Evolutionary conservation across 2,329 filamentous ascomycete species (phyloP).

Genomic region (Cordyceps cateniannulata): DNA sequence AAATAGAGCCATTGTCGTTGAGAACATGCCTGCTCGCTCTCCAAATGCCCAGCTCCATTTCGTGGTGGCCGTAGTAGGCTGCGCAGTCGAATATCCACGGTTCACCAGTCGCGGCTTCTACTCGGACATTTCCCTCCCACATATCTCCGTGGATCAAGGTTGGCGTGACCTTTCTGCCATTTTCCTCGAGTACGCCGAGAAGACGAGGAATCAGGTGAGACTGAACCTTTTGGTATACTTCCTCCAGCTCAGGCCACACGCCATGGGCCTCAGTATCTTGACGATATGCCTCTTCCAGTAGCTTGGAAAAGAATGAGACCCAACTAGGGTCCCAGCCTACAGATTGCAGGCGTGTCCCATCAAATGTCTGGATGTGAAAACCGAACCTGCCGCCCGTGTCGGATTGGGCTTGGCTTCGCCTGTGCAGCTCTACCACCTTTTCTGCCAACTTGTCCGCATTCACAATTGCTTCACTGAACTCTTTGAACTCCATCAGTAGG

Average conservation of each 20-base stretch:
- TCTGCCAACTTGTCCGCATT: conserved; percentile 14
- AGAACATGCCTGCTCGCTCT: conserved; percentile 14
- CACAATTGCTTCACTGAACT: conserved; percentile 20
- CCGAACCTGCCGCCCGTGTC: conserved; percentile 26
- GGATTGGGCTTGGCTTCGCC: conserved; percentile 17
- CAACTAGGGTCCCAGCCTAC: conserved; percentile 27
- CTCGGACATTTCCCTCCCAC: conserved; percentile 27
- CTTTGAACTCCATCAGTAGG: conserved; percentile 24
- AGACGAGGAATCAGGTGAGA: conserved; percentile 23
- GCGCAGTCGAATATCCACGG: conserved; percentile 26
- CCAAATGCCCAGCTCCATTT: conserved; percentile 23
- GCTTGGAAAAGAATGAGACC: conserved; percentile 27
- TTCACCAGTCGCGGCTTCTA: conserved; percentile 21
- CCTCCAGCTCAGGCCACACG: conserved; percentile 16
- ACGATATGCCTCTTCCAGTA: conserved; percentile 23
- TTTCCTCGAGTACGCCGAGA: conserved; percentile 21
- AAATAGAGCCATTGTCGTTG: conserved; percentile 14
- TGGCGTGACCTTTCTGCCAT: conserved; percentile 23
- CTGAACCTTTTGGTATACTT: conserved; percentile 15
- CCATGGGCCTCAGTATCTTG: conserved; percentile 27
- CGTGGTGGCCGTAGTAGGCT: conserved; percentile 26
- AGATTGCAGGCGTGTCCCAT: conserved; percentile 22
- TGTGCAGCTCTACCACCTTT: conserved; percentile 20
- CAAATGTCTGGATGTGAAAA: conserved; percentile 25
- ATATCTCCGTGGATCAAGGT: conserved; percentile 26